Percentiles rank a stretch among this genome's conserved stretches.
Evolutionary conservation across 768 basidiomycete species (phyloP).

Genomic region (Trametes sanguinea): DNA sequence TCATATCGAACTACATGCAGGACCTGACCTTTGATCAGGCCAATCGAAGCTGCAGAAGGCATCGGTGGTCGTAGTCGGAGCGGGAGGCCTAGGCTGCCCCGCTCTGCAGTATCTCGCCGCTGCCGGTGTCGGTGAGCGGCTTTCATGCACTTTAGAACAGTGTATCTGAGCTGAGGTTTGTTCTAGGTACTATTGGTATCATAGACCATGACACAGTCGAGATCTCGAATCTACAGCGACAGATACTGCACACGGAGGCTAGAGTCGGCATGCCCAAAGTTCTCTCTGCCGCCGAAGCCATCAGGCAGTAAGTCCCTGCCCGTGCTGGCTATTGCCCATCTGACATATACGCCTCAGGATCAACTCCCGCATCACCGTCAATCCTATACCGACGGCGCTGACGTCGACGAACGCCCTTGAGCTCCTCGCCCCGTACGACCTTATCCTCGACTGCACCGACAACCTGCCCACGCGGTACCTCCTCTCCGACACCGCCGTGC

Average conservation of each 20-base stretch:
- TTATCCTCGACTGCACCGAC: constrained; percentile 94
- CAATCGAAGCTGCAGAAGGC: constrained; percentile 80
- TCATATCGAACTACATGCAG: neutral
- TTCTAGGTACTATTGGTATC: constrained; percentile 76
- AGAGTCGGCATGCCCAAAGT: constrained; percentile 81
- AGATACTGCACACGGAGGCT: constrained; percentile 80
- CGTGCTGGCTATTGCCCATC: neutral
- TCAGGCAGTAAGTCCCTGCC: constrained; percentile 54
- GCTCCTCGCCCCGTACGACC: constrained; percentile 62
- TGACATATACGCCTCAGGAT: constrained; percentile 48
- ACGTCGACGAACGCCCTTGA: constrained; percentile 62
- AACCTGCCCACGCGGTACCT: constrained; percentile 92
- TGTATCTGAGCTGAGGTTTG: neutral
- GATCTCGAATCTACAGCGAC: constrained; percentile 87
- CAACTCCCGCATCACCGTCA: constrained; percentile 68
- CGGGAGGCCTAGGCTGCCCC: constrained; percentile 95
- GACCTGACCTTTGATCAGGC: constrained; percentile 44
- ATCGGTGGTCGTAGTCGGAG: constrained; percentile 86
- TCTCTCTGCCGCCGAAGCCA: constrained; percentile 71
- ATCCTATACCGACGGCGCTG: constrained; percentile 56
- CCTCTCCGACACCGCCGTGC: constrained; percentile 82
- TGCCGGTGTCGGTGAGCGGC: constrained; percentile 79
- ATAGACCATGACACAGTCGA: constrained; percentile 90
- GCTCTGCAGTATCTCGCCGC: constrained; percentile 92
- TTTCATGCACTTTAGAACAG: neutral